Evolutionary conservation across 768 basidiomycete species (phyloP).

Genomic region (Russula compacta): DNA sequence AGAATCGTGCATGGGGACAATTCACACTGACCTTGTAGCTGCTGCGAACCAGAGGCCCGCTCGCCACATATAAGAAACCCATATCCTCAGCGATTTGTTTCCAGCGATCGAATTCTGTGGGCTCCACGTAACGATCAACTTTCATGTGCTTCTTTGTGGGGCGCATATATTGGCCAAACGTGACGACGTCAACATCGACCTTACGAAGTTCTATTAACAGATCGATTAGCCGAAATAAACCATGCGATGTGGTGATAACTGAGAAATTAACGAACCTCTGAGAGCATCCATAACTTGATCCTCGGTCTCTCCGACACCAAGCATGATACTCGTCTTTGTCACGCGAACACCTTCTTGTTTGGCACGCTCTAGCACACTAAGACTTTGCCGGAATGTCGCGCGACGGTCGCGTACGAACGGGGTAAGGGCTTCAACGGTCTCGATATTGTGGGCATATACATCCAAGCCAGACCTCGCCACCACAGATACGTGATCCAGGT

Average conservation of each 20-base stretch:
- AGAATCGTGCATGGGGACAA: neutral
- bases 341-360: conserved; percentile 77
- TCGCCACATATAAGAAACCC: conserved; percentile 96
- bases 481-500: conserved; percentile 58
- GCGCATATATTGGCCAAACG: conserved; percentile 99
- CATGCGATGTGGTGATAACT: neutral
- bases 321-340: conserved; percentile 98
- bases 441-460: conserved; percentile 96
- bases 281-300: conserved; percentile 78
- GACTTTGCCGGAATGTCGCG: conserved; percentile 81
- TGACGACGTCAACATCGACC: conserved; percentile 90
- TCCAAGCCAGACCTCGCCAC: conserved; percentile 93
- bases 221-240: conserved; percentile 6
- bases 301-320: conserved; percentile 87
- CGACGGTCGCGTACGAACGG: conserved; percentile 93
- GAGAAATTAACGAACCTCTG: conserved; percentile 45
- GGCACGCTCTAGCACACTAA: conserved; percentile 72
- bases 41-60: conserved; percentile 90
- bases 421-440: conserved; percentile 90
- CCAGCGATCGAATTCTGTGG: conserved; percentile 89
- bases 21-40: conserved; percentile 77
- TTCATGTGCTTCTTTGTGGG: conserved; percentile 99
- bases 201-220: conserved; percentile 66
- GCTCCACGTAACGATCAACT: conserved; percentile 92
- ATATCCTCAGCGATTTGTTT: conserved; percentile 82